phyloP scores from a whole-genome alignment of 2,329 filamentous ascomycete species.

The Leptographium wingfieldii region DNA sequence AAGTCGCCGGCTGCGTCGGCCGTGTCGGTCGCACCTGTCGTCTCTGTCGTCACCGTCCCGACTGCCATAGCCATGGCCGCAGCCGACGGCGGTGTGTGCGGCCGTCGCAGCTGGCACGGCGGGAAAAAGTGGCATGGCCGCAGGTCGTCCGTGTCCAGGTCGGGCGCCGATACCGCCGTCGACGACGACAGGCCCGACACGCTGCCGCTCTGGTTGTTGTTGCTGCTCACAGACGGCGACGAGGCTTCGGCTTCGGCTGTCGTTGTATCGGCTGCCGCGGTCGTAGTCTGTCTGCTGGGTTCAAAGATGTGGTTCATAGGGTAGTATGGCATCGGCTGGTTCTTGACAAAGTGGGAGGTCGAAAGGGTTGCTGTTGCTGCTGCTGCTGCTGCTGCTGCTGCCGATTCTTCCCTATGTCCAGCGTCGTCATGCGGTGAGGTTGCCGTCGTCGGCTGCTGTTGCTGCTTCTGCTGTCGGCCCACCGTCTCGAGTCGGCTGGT shows the following conservation, averaged over 20 bases:
- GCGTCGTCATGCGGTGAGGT: conserved; percentile 2
- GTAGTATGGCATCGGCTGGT: background rate
- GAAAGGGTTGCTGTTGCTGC: background rate
- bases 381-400: background rate
- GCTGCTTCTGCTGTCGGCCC: conserved; percentile 6
- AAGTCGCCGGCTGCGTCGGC: conserved; percentile 9
- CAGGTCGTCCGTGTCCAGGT: background rate
- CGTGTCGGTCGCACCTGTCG: background rate
- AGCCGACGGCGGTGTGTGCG: background rate
- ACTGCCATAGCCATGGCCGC: background rate
- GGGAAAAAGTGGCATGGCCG: background rate
- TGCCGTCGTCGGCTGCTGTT: background rate
- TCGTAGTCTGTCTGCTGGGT: background rate
- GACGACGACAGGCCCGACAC: background rate
- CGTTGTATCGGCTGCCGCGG: background rate
- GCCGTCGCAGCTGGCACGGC: background rate
- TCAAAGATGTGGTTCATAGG: background rate
- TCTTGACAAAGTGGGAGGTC: background rate
- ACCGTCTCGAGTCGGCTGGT: conserved; percentile 29
- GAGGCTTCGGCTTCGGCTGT: background rate
- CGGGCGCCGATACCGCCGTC: background rate
- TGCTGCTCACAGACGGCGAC: conserved; percentile 6
- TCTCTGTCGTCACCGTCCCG: background rate
- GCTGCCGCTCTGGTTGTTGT: conserved; percentile 1
- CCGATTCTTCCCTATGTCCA: conserved; percentile 5